These are phyloP conservation scores for Heritiera littoralis DNA, from an alignment of 345 rosid species.

Conservation along the genomic window DNA sequence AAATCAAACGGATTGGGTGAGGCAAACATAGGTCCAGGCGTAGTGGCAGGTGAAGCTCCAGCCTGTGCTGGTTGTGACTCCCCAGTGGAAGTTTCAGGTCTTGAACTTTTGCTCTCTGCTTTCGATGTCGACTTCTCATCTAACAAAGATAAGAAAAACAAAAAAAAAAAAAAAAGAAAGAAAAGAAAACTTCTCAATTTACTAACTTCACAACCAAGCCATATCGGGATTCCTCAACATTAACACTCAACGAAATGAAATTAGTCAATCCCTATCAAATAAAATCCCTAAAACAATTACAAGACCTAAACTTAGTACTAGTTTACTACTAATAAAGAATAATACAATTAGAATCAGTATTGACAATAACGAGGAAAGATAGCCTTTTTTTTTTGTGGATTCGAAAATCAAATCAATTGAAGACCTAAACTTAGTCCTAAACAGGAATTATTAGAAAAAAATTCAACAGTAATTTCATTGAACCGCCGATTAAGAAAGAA, in stretches of 20 bases:
- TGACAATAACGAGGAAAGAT: background rate
- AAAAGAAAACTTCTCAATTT: background rate
- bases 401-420: background rate
- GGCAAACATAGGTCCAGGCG: conserved; percentile 36
- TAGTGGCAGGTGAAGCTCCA: conserved; percentile 39
- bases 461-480: background rate
- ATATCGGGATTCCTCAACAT: background rate
- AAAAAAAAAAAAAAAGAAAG: background rate
- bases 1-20: conserved; percentile 81
- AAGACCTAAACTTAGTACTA: background rate
- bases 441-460: background rate
- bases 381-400: background rate
- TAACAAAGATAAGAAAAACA: conserved; percentile 16
- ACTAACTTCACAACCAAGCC: background rate
- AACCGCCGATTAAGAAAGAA: background rate
- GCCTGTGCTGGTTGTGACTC: conserved; percentile 45
- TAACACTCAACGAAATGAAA: background rate
- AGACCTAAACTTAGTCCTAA: background rate
- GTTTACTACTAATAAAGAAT: background rate
- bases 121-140: conserved; percentile 52
- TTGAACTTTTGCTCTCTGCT: conserved; percentile 39
- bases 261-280: background rate
- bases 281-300: conserved; percentile 5
- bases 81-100: conserved; percentile 56
- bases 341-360: conserved; percentile 2